Base-by-base conservation (phyloP, 2,329 filamentous ascomycete species). In the Sporothrix inflata region DNA sequence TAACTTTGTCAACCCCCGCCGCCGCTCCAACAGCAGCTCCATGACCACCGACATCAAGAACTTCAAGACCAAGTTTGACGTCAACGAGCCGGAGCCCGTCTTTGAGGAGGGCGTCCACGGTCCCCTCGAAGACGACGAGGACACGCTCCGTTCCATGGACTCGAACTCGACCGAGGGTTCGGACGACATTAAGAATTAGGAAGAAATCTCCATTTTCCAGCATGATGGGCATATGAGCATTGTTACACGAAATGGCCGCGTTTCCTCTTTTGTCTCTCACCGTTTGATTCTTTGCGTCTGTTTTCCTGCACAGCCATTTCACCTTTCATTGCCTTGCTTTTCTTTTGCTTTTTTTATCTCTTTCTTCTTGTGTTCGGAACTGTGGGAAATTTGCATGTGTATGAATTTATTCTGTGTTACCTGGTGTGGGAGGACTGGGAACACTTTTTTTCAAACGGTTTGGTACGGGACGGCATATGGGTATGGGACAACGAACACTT, bases 61-160 rank as follows among this genome's bases (percentile, higher is more conserved):
- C 80, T 93, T 97, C 85, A 97, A 96, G 88, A 97, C 94, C 83
- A 99, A 99, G 85, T 98, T 98, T 81, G 96, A 99, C 83, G 86
- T 92, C 77, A 87, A 94, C 80, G 96, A 98, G 78, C 86, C 89
- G 21, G 95, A 98, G 79, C 94, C 94, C 53, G 92, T 97, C 79
- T 97, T 97, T 77, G 94, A 98, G 81, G 94, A 98, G 83, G 88
- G 89, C 71, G 75, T 96, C 73, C 93, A 97, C 79, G 94, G 93
- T 40, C 87, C 90, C 21, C 78, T 89, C 69, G 84, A 89, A 68
- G 88, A 89, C 69, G 84, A 89, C 66, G 85, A 91, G 71, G 87
- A 91, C 74, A 81, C 86, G 73, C 83, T 87, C 73, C 84, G 81
- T 78, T 87, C 88, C 83, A 86, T 84, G 45, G 86, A 88, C 78